Evolutionary conservation across 2,329 filamentous ascomycete species (phyloP), one percentile per base, ranked within the genome.

Genomic region (Venturia aucupariae): DNA sequence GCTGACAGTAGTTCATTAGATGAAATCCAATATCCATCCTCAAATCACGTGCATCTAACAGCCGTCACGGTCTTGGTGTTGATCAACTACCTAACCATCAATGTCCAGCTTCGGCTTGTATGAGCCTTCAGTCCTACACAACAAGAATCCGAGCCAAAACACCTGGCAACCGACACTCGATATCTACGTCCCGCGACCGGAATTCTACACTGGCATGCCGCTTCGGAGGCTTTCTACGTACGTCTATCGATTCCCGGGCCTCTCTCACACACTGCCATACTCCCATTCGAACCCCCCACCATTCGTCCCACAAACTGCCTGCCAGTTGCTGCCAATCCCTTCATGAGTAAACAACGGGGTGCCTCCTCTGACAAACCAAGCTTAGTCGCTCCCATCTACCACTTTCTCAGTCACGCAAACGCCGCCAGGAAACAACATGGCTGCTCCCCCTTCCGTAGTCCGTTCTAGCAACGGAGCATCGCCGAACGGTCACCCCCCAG

Each of bases 391-490:
- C 51, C 27, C 8, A 8, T 6, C 17, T 35, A 57, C 24, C 51
- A 19, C 19, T 15, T 35, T n/a, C 19, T 5, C 51, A 32, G 51
- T 22, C 51, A 32, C 51, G 13, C 30, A 35, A 35, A 69, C 41
- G 71, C 76, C 48, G 35, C 35, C 39, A 8, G 39, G 15, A 10
- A 17, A 41, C 35, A 41, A 17, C 69, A 70, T 67, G 51, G 51
- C 51, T 35, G 27, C 51, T 57, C 27, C 51, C 51, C 27, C 51
- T 57, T 22, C 30, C 30, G 27, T 24, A 19, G 51, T 19, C 30
- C 27, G 30, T 15, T 65, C 74, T 39, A 67, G 70, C 69, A 79
- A 78, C 72, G 76, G 76, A 70, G 70, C 77, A 68, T 68, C 74
- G 38, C 72, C 73, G 38, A 73, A 67, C 61, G 69, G 73, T n/a